Conservation (phyloP, 2,329 filamentous ascomycete species). For the Rhinocladiella mackenziei region DNA sequence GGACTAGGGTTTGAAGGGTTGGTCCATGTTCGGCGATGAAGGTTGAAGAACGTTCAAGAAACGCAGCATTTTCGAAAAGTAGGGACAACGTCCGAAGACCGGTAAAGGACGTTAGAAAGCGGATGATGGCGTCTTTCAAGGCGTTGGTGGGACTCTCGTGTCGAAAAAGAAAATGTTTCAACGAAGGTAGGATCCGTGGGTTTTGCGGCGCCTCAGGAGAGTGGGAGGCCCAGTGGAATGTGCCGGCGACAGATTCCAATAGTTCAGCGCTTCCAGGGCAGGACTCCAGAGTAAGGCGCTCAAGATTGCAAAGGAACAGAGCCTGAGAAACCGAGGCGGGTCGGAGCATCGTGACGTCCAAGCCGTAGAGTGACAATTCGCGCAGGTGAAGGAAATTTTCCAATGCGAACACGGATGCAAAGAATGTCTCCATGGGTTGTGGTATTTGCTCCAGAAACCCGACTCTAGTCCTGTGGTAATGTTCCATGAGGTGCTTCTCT, state of each 20-base stretch:
- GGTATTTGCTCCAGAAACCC: conserved; percentile 16
- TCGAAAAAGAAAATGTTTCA: conserved; percentile 28
- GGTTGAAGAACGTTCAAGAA: conserved; percentile 23
- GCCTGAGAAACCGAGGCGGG: conserved; percentile 20
- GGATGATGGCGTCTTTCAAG: conserved; percentile 24
- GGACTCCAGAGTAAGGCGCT: conserved; percentile 26
- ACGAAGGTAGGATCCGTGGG: conserved; percentile 13
- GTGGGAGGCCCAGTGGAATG: conserved; percentile 22
- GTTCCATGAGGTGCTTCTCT: conserved; percentile 25
- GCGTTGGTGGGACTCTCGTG: conserved; percentile 24
- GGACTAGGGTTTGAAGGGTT: conserved; percentile 25
- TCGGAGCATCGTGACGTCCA: conserved; percentile 21
- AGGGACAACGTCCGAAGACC: conserved; percentile 27
- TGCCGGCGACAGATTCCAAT: conserved; percentile 18
- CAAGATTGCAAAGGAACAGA: conserved; percentile 23
- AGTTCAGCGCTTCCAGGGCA: conserved; percentile 25
- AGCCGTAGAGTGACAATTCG: conserved; percentile 23
- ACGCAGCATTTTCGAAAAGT: conserved; percentile 28
- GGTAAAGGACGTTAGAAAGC: conserved; percentile 27
- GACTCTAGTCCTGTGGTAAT: conserved; percentile 18
- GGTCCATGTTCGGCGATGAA: conserved; percentile 27
- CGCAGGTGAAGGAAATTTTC: conserved; percentile 20
- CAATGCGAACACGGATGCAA: conserved; percentile 16
- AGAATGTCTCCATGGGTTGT: conserved; percentile 22
- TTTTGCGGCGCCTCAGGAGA: conserved; percentile 18